Evolutionary conservation across 345 rosid species (phyloP), one percentile per base, ranked within the genome.

Genomic region (Eucalyptus erythrocorys): DNA sequence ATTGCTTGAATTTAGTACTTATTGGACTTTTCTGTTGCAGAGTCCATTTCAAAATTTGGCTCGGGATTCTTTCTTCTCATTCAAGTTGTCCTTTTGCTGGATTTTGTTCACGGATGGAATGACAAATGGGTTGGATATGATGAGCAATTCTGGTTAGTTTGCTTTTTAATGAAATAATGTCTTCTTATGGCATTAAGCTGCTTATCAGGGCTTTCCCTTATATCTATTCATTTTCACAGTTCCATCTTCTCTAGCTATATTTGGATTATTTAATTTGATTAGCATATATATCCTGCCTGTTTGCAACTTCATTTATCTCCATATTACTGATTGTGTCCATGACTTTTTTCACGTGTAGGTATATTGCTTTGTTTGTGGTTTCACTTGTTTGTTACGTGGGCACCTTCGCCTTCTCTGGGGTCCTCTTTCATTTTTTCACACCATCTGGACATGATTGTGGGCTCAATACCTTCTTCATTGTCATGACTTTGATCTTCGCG

Each of bases 361-460:
- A 94, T 64, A 90, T 93, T 79, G 99, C 99, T 80, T 91, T 98
- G 80, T 92, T 98, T 47, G 96, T 91, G 32, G 97, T 97, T 87
- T 97, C 99, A 51, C 97, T 98, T 89, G 94, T 97, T 51, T 97
- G 99, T 91, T 98, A 96, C 87, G 86, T 95, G 92, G 94, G 93
- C 66, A 93, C 99, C 48, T 96, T 97, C 59, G 98, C 91, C 91
- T 97, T 98, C 93, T 95, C 99, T 48, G 99, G 99, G 88, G 91
- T 98, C 93, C 99, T 98, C 89, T 98, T 97, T 92, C 98, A 98
- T 88, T 95, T 97, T 95, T 98, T 98, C 93, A 93, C 98, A 86
- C 99, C 99, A 80, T 98, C 99, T 88, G 99, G 99, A 89, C 97
- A 97, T 84, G 99, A 97, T 84, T 98, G 99, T 94, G 99, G 98